Percentiles rank a stretch among this genome's conserved stretches.
These are phyloP conservation scores for Fusarium nurragi DNA, from an alignment of 2,329 filamentous ascomycete genomes.

Conservation along the genomic window DNA sequence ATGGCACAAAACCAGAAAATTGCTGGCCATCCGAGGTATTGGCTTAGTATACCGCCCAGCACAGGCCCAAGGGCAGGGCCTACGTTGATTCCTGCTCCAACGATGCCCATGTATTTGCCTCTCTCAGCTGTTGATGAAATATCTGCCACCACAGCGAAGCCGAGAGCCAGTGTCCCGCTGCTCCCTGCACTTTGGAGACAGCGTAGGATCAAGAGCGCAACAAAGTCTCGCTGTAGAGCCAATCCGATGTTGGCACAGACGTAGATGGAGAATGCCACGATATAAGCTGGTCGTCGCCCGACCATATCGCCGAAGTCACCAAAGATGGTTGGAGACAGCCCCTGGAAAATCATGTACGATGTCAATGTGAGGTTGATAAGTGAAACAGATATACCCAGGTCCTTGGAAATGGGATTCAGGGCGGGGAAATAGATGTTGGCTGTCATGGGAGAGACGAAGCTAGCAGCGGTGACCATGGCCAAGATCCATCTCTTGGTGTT, in stretches of 20 bases:
- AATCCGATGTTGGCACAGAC: slow-evolving; percentile 68
- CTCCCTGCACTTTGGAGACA: slow-evolving; percentile 72
- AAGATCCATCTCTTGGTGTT: slow-evolving; percentile 62
- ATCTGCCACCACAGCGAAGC: slow-evolving; percentile 77
- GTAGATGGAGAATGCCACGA: slow-evolving; percentile 67
- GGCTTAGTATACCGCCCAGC: slow-evolving; percentile 69
- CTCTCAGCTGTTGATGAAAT: slow-evolving; percentile 74
- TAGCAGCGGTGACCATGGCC: slow-evolving; percentile 61
- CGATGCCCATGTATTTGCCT: slow-evolving; percentile 76
- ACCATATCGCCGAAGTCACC: slow-evolving; percentile 70
- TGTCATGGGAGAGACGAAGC: slow-evolving; percentile 66
- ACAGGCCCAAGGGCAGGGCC: slow-evolving; percentile 66
- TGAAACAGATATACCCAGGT: slow-evolving; percentile 51
- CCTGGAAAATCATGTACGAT: slow-evolving; percentile 72
- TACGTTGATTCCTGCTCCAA: slow-evolving; percentile 67
- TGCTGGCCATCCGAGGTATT: slow-evolving; percentile 73
- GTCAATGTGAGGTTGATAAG: slow-evolving; percentile 63
- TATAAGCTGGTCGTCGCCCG: slow-evolving; percentile 69
- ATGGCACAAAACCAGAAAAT: slow-evolving; percentile 77
- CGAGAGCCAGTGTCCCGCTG: slow-evolving; percentile 75
- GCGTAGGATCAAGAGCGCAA: slow-evolving; percentile 67
- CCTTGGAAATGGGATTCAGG: slow-evolving; percentile 52
- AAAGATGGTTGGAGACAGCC: slow-evolving; percentile 67
- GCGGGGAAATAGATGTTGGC: slow-evolving; percentile 66
- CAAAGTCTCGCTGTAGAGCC: slow-evolving; percentile 65